phyloP scores from a whole-genome alignment of 179 eudicot genomes.

The Beta lomatogona region DNA sequence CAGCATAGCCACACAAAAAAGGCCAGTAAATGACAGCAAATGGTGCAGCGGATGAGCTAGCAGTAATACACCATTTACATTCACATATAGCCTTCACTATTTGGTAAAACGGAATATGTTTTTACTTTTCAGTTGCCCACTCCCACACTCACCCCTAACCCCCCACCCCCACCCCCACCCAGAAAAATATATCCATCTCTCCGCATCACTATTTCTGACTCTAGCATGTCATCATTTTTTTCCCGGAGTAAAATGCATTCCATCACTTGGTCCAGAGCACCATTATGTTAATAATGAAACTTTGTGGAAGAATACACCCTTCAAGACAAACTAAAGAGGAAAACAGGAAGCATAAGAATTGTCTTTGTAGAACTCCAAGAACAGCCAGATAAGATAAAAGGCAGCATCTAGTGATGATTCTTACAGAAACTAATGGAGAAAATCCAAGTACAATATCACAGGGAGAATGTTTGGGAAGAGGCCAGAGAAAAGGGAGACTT shows the following conservation, averaged over 20 bases:
- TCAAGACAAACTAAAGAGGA: not conserved
- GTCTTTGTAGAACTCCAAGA: not conserved
- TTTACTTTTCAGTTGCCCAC: no score
- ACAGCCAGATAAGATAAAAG: not conserved
- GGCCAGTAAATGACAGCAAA: not conserved
- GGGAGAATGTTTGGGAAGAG: not conserved
- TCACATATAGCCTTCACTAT: no score
- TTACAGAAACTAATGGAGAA: not conserved
- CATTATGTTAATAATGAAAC: not conserved
- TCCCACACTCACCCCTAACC: no score
- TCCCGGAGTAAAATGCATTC: not conserved
- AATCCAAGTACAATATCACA: not conserved
- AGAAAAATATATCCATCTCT: no score
- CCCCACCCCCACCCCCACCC: not conserved
- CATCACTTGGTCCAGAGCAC: not conserved
- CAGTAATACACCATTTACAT: no score
- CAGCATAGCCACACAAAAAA: no score
- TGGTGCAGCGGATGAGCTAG: not conserved
- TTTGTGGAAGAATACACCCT: not conserved
- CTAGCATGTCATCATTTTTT: not conserved
- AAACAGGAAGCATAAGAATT: not conserved
- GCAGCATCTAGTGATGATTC: not conserved
- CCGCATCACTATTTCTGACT: not conserved
- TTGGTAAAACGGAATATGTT: no score
- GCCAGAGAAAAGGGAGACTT: constrained; percentile 36